Percentiles rank a stretch among this genome's conserved stretches.
These are phyloP conservation scores for Macadamia tetraphylla DNA, from an alignment of 164 flowering plant species.

Conservation along the genomic window DNA sequence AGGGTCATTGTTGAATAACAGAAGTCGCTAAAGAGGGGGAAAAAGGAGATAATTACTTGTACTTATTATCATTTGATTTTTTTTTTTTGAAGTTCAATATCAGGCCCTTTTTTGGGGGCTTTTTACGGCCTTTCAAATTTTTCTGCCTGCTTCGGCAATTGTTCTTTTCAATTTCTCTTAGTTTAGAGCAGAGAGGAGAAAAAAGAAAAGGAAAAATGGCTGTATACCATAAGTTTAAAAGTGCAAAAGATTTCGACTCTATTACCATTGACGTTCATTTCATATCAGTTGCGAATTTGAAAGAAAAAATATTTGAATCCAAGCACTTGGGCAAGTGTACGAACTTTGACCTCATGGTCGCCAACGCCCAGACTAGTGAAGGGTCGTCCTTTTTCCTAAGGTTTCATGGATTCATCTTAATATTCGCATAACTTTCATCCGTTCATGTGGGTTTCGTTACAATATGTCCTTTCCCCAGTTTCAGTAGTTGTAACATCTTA, in stretches of 20 bases:
- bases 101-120: constrained; percentile 20
- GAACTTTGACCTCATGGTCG: constrained; percentile 91
- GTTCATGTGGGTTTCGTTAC: too few species aligned
- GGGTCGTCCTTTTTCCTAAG: constrained; percentile 56
- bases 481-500: not conserved
- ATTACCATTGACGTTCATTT: constrained; percentile 87
- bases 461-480: not conserved
- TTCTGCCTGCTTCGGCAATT: constrained; percentile 11
- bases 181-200: constrained; percentile 8
- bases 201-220: constrained; percentile 41
- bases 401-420: not conserved
- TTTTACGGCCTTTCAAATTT: constrained; percentile 27
- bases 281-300: constrained; percentile 82
- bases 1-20: not conserved
- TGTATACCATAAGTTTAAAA: constrained; percentile 95
- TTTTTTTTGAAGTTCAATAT: constrained; percentile 34
- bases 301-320: constrained; percentile 97
- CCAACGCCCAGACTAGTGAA: constrained; percentile 96
- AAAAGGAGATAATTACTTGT: constrained; percentile 14
- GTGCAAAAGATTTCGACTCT: constrained; percentile 97
- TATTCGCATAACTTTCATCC: too few species aligned
- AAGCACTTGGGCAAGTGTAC: constrained; percentile 99
- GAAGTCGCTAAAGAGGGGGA: not conserved
- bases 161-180: constrained; percentile 11
- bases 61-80: constrained; percentile 11